These are phyloP conservation scores for Leccinellum rugosiceps DNA, from an alignment of 768 basidiomycete species.

Conservation along the genomic window DNA sequence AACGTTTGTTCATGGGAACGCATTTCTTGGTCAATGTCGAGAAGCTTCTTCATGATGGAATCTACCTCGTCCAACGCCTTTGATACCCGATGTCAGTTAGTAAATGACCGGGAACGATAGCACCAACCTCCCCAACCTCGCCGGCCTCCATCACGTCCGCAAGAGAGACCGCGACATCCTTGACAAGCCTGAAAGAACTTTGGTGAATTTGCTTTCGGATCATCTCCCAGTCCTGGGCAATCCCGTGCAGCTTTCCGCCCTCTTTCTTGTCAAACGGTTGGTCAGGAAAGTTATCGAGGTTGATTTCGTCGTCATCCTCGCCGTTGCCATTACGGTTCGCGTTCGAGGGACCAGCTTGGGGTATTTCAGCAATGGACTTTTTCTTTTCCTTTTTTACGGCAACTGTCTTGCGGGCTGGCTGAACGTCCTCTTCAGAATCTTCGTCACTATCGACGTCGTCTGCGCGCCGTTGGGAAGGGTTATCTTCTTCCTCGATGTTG, in stretches of 20 bases:
- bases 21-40: conserved; percentile 67
- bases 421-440: conserved; percentile 39
- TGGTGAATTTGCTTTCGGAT: conserved; percentile 49
- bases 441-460: conserved; percentile 34
- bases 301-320: conserved; percentile 50
- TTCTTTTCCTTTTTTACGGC: conserved; percentile 32
- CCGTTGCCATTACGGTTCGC: conserved; percentile 32
- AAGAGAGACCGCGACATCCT: conserved; percentile 52
- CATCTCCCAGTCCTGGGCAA: conserved; percentile 60
- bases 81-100: neutral
- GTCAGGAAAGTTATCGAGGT: conserved; percentile 58
- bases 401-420: conserved; percentile 31
- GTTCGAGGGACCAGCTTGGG: conserved; percentile 24
- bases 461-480: conserved; percentile 38
- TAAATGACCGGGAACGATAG: neutral
- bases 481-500: conserved; percentile 55
- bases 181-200: conserved; percentile 42
- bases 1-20: conserved; percentile 51
- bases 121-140: conserved; percentile 48
- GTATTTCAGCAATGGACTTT: neutral
- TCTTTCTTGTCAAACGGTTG: conserved; percentile 62
- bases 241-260: conserved; percentile 49
- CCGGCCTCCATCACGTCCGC: conserved; percentile 60
- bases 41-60: conserved; percentile 57
- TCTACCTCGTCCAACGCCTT: conserved; percentile 65